Base-by-base conservation (phyloP, 2,329 filamentous ascomycete genomes). In the Emmonsiellopsis sp. region DNA sequence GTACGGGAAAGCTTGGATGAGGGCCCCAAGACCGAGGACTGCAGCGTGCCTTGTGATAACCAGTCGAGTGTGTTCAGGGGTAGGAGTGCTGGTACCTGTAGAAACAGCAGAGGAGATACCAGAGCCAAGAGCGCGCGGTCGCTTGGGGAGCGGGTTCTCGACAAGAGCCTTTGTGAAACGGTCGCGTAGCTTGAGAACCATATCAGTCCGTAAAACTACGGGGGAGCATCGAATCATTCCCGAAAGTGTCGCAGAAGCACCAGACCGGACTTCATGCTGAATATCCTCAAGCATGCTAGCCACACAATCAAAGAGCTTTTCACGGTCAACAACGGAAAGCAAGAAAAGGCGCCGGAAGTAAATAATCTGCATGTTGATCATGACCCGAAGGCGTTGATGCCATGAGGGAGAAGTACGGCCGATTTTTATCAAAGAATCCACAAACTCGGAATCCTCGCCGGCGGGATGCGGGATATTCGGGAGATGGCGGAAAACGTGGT, bases 211-310 rank as follows among this genome's bases (percentile, higher is more conserved):
- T 55, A 96, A 84, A 1, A 74, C 80, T 32, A 84, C 78, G 0
- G 93, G 91, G 3, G 92, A 97, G 75, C 93, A 98, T 53, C 93
- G 85, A 60, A 98, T 94, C 93, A 98, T 98, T 60, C 93, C 94
- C 1, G 91, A 92, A 2, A 98, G 77, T 0, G 93, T 98, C 0
- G 88, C 87, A 5, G 88, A 86, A n/a, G 94, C 93, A 44, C 91
- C 90, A 40, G 90, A 86, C 42, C 93, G 88, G 34, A 98, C 93
- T 72, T 98, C 93, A 42, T 95, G 86, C 70, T 98, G 93, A 2
- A 83, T 68, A 63, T 98, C 93, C 56, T 87, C 83, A 6, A 98
- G 80, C 94, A 98, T 98, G 60, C 86, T 87, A 42, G 91, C 89
- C n/a, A 98, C 91, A 53, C 91, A 94, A 44, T 86, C 84, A 66